A percentile compares a stretch with the other conserved stretches of the same genome.
phyloP scores from a whole-genome alignment of 2,329 filamentous ascomycete genomes.

The Fonsecaea erecta region DNA sequence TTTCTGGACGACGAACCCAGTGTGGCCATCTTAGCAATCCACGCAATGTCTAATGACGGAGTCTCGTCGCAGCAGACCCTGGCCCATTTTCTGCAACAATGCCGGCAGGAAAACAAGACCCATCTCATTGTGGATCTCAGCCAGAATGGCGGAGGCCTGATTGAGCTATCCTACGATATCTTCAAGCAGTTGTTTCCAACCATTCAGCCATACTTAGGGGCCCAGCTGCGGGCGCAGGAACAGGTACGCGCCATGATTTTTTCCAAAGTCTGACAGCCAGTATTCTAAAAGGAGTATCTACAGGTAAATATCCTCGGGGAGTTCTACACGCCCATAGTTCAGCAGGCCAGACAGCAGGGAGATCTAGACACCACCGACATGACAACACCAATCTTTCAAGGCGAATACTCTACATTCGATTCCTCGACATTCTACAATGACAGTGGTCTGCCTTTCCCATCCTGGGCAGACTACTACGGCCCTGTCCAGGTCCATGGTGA shows the following conservation, averaged over 20 bases:
- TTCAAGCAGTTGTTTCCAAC: slow-evolving; percentile 62
- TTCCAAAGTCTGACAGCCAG: background rate
- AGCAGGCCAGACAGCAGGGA: background rate
- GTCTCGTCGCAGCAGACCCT: slow-evolving; percentile 39
- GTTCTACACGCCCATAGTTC: background rate
- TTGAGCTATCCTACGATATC: slow-evolving; percentile 53
- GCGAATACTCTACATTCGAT: background rate
- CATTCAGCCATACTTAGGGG: slow-evolving; percentile 42
- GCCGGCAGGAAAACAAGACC: slow-evolving; percentile 51
- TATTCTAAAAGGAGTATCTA: background rate
- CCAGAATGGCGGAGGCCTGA: slow-evolving; percentile 62
- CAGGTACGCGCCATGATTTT: slow-evolving; percentile 8
- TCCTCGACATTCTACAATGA: background rate
- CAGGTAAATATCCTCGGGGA: slow-evolving; percentile 3
- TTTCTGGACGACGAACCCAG: slow-evolving; percentile 49
- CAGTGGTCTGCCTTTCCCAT: slow-evolving; percentile 5
- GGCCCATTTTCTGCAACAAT: slow-evolving; percentile 53
- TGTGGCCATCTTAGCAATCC: slow-evolving; percentile 52
- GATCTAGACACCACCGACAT: background rate
- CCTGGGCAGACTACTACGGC: slow-evolving; percentile 4
- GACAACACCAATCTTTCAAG: background rate
- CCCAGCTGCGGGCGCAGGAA: slow-evolving; percentile 1
- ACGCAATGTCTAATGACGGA: slow-evolving; percentile 43
- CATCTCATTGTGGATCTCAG: slow-evolving; percentile 68
- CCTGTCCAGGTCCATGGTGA: slow-evolving; percentile 12